Evolutionary conservation across 2,329 filamentous ascomycete species (phyloP), one percentile per base, ranked within the genome.

Genomic region (Nothophoma quercina): DNA sequence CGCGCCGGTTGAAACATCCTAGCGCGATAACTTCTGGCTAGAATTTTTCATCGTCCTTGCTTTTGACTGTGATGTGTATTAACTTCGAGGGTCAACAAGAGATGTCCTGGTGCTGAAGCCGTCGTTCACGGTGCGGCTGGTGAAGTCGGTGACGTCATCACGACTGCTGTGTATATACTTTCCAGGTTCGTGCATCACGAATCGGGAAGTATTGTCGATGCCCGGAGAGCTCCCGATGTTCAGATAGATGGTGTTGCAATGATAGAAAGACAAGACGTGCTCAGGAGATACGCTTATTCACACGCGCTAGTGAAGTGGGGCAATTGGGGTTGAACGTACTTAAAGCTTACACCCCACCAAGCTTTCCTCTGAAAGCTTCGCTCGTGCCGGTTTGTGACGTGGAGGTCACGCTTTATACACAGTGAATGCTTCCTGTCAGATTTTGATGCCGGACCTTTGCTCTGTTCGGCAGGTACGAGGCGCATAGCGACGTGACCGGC

Each of bases 261-360:
- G 5, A 13, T 8, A 9, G 9, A 21, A 5, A 3, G 12, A 9
- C 7, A 16, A 19, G 19, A 22, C 15, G 15, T 34, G 29, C 12
- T 21, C 15, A n/a, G 13, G 12, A 6, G 18, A n/a, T 15, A 36
- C 22, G 16, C 30, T 12, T 36, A 13, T 32, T 25, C 32, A 23
- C 18, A 23, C 18, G n/a, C 23, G 25, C 46, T 50, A 43, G 26
- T 22, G 26, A 26, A 35, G 47, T 39, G 47, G 40, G 47, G 47
- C n/a, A 10, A 3, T 12, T 10, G 6, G 30, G 5, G 15, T 29
- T 18, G 16, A 28, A 12, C 10, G 13, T 16, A 8, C 38, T 38
- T 12, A 16, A 30, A 38, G 33, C 19, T 50, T 36, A 29, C 19
- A 23, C 33, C 32, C 33, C 19, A 38, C 42, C 25, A 47, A 47